Percentiles rank a stretch among this genome's conserved stretches.
phyloP scores from a whole-genome alignment of 2,329 filamentous ascomycete genomes.

The Mycocentrospora acerina region DNA sequence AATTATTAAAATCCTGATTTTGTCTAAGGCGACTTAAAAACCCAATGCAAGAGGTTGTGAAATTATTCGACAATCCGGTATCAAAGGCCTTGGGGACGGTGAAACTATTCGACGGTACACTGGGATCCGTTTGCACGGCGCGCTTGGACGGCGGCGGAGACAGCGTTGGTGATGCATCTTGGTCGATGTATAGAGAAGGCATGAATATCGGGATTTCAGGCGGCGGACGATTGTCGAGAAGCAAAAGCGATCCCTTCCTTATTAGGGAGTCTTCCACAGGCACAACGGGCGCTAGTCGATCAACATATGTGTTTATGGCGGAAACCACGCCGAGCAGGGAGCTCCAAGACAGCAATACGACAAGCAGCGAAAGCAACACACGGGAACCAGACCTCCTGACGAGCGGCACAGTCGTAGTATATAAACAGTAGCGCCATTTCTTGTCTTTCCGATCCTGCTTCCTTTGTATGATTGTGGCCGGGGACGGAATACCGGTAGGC shows the following conservation, averaged over 20 bases:
- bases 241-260: conserved; percentile 33
- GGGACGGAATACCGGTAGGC: too few relatives aligned
- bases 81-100: conserved; percentile 49
- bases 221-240: conserved; percentile 33
- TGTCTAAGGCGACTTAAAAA: conserved; percentile 70
- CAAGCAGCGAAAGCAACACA: conserved; percentile 28
- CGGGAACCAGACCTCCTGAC: conserved; percentile 1
- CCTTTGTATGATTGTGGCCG: too few relatives aligned
- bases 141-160: conserved; percentile 28
- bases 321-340: conserved; percentile 29
- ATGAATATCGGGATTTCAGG: conserved; percentile 33
- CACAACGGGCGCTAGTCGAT: conserved; percentile 28
- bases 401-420: too few relatives aligned
- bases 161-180: conserved; percentile 24
- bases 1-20: conserved; percentile 67
- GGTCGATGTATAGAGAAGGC: conserved; percentile 31
- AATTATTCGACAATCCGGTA: conserved; percentile 54
- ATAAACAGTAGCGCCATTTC: too few relatives aligned
- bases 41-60: conserved; percentile 59
- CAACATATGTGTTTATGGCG: conserved; percentile 32
- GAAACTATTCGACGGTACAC: conserved; percentile 21
- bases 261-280: conserved; percentile 25
- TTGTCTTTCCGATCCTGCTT: too few relatives aligned
- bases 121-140: conserved; percentile 27
- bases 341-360: conserved; percentile 26